These are phyloP conservation scores for Cladophialophora exuberans DNA, from an alignment of 2,329 filamentous ascomycete species.

Conservation along the genomic window DNA sequence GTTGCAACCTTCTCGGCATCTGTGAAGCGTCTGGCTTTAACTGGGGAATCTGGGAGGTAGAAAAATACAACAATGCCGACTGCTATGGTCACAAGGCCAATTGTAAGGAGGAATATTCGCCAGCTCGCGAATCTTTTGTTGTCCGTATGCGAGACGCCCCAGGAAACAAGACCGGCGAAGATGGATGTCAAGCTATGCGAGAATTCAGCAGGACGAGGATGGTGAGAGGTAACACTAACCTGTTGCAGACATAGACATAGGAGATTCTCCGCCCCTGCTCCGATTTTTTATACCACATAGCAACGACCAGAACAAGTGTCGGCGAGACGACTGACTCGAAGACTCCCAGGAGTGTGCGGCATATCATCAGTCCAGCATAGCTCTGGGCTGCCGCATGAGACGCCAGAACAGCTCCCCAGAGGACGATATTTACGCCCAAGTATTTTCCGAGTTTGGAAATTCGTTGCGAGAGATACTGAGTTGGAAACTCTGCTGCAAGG, in stretches of 20 bases:
- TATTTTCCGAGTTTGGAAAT: conserved; percentile 34
- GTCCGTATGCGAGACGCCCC: conserved; percentile 35
- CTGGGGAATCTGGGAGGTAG: conserved; percentile 48
- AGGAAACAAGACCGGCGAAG: conserved; percentile 47
- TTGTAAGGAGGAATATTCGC: conserved; percentile 49
- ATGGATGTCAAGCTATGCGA: conserved; percentile 37
- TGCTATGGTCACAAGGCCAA: conserved; percentile 48
- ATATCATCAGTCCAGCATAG: conserved; percentile 49
- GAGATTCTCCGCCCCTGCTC: conserved; percentile 37
- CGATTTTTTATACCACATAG: conserved; percentile 55
- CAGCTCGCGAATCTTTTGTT: conserved; percentile 31
- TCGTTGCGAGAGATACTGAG: conserved; percentile 41
- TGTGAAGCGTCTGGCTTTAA: conserved; percentile 43
- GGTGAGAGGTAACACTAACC: not conserved
- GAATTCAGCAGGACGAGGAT: conserved; percentile 35
- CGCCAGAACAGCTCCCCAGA: conserved; percentile 51
- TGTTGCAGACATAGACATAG: conserved; percentile 35
- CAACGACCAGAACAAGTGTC: conserved; percentile 55
- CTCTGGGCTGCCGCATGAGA: conserved; percentile 46
- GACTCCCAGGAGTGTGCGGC: conserved; percentile 51
- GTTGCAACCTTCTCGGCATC: conserved; percentile 43
- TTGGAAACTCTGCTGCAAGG: conserved; percentile 49
- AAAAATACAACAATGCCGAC: conserved; percentile 44
- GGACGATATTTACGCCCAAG: conserved; percentile 25
- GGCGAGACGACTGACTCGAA: conserved; percentile 55